Base-by-base conservation (phyloP, 169 alveolate species). In the Eimeria brunetti region DNA sequence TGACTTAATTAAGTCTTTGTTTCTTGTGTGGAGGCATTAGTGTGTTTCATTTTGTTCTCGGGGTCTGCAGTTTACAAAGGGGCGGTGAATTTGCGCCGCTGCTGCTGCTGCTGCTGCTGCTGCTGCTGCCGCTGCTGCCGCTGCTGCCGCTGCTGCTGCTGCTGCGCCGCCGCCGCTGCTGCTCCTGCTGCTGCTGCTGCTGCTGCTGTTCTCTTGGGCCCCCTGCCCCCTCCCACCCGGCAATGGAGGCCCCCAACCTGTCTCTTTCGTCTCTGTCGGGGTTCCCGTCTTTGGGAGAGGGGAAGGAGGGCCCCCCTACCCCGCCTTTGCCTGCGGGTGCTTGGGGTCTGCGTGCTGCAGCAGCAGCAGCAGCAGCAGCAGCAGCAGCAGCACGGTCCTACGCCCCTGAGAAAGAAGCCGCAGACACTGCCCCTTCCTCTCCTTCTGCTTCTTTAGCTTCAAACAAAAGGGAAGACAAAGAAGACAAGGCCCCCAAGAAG, bases 321-420 rank as follows among this genome's bases (percentile, higher is more conserved):
- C 85, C 85, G 8, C 85, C 85, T 5, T 38, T 44, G 24, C 88
- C 88, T 27, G 88, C 67, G 62, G 88, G 88, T 41, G 88, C 88
- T 27, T 78, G 88, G 88, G 88, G 88, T 46, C 41, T 78, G 22
- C 58, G 88, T 20, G 88, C 88, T 24, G 88, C 88, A 78, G 88
- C 88, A 46, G 88, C 88, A 78, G 44, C 41, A 24, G 56, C 22
- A 11, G 88, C 88, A 20, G 88, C 58, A 49, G 49, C 44, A 9
- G 56, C 83, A 36, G 83, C 83, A 36, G 83, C 83, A 1, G 83
- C 83, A 36, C n/a, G n/a, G n/a, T n/a, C n/a, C n/a, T n/a, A n/a
- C n/a, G n/a, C n/a, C n/a, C n/a, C n/a, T n/a, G n/a, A n/a, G n/a
- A 51, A 49, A 36, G 83, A 30, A 36, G 83, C 56, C 9, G 46